These are phyloP conservation scores for Cinchona pubescens DNA, from an alignment of 257 asterid species.

Conservation along the genomic window DNA sequence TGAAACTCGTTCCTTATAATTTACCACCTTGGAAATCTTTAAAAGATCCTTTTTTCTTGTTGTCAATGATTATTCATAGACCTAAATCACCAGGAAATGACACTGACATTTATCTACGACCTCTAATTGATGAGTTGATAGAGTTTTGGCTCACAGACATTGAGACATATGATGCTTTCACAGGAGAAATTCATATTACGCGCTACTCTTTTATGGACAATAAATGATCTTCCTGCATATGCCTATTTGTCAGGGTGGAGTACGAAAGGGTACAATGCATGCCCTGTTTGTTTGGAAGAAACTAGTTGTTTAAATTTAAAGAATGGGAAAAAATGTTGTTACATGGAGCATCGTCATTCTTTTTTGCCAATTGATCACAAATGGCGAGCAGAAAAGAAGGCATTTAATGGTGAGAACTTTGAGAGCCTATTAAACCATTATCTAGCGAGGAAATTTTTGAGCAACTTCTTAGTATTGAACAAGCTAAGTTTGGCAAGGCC, in stretches of 20 bases:
- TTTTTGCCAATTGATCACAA: not conserved
- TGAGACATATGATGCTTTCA: not conserved
- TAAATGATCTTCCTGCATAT: not conserved
- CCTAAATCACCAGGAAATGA: too few species aligned
- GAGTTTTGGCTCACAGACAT: not conserved
- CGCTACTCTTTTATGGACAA: not conserved
- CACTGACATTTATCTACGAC: not conserved
- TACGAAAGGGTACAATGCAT: not conserved
- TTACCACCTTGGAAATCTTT: not conserved
- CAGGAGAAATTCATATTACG: not conserved
- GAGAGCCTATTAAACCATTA: too few species aligned
- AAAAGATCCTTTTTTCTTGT: not conserved
- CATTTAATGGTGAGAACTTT: not conserved
- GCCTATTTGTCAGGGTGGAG: too few species aligned
- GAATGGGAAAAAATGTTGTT: not conserved
- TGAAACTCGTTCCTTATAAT: not conserved
- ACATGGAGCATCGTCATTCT: not conserved
- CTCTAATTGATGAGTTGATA: not conserved
- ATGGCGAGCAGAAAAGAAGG: not conserved
- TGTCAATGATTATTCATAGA: not conserved
- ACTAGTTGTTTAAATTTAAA: not conserved
- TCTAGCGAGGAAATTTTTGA: not conserved
- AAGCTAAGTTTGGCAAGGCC: not conserved
- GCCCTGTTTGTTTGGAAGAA: not conserved
- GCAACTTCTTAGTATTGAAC: not conserved